phyloP scores from a whole-genome alignment of 305 asterid genomes.

The Ilex paraguariensis region DNA sequence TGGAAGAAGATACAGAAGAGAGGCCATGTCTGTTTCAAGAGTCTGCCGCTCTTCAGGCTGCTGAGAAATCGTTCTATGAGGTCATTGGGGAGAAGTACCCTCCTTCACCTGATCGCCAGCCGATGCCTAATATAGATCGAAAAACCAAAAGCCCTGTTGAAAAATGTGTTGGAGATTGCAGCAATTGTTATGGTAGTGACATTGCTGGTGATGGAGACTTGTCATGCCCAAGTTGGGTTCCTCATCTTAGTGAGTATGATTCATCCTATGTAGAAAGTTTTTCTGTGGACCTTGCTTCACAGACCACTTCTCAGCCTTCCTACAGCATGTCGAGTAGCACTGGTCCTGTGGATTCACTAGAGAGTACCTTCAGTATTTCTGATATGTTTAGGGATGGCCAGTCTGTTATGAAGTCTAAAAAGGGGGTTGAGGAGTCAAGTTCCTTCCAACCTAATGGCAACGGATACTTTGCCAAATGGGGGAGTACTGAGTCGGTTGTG shows the following conservation, averaged over 20 bases:
- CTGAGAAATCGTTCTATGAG: conserved; percentile 29
- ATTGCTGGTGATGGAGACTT: conserved; percentile 14
- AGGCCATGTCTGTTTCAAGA: conserved; percentile 32
- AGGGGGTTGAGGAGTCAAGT: conserved; percentile 69
- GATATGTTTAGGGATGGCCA: conserved; percentile 55
- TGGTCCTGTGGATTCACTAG: conserved; percentile 56
- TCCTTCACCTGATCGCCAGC: conserved; percentile 3
- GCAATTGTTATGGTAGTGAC: conserved; percentile 8
- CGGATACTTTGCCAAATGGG: conserved; percentile 32
- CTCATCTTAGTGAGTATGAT: conserved; percentile 17
- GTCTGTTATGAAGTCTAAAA: conserved; percentile 61
- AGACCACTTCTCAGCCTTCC: conserved; percentile 39
- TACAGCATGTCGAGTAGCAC: conserved; percentile 43
- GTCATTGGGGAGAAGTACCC: conserved; percentile 26
- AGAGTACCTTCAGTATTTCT: conserved; percentile 43
- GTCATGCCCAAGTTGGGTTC: conserved; percentile 39
- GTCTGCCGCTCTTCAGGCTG: conserved; percentile 28
- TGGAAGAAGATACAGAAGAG: conserved; percentile 37
- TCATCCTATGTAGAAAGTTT: conserved; percentile 10
- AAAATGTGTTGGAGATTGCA: conserved; percentile 17
- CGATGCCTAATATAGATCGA: neutral
- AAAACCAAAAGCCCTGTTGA: conserved; percentile 9
- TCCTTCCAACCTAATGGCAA: conserved; percentile 53
- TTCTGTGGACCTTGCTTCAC: conserved; percentile 18
- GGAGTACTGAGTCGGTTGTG: conserved; percentile 15